These are phyloP conservation scores for Westerdykella sp. DNA, from an alignment of 2,329 filamentous ascomycete species.

Conservation along the genomic window DNA sequence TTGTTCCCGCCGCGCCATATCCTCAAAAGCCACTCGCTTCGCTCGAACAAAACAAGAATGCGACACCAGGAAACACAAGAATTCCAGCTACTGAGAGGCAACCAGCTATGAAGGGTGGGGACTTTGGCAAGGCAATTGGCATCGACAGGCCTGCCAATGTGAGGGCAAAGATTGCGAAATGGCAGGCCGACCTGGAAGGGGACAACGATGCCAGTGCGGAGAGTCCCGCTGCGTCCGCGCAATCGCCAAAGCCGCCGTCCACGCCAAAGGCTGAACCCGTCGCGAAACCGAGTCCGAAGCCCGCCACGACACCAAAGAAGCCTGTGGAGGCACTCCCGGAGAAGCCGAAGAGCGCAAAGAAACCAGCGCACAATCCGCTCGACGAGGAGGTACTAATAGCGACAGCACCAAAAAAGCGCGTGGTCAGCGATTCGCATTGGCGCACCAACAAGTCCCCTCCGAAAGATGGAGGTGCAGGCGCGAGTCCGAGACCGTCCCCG, in stretches of 20 bases:
- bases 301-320: slow-evolving; percentile 19
- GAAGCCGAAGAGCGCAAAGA: slow-evolving; percentile 28
- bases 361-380: slow-evolving; percentile 34
- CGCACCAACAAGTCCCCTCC: slow-evolving; percentile 47
- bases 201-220: slow-evolving; percentile 34
- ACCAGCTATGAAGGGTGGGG: slow-evolving; percentile 28
- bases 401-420: slow-evolving; percentile 77
- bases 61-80: slow-evolving; percentile 24
- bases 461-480: slow-evolving; percentile 16
- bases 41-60: slow-evolving; percentile 22
- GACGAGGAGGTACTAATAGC: slow-evolving; percentile 44
- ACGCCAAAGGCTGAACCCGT: slow-evolving; percentile 22
- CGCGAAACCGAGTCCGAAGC: slow-evolving; percentile 25
- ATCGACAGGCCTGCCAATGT: slow-evolving; percentile 47
- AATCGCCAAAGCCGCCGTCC: slow-evolving; percentile 14
- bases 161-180: slow-evolving; percentile 71
- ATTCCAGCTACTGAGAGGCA: slow-evolving; percentile 19
- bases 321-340: slow-evolving; percentile 22
- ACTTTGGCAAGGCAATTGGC: slow-evolving; percentile 38
- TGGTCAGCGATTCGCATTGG: slow-evolving; percentile 92
- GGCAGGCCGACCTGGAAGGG: slow-evolving; percentile 72
- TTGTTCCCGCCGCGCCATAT: slow-evolving; percentile 6
- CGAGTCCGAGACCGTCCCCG: slow-evolving; percentile 20
- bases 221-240: slow-evolving; percentile 8
- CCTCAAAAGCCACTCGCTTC: slow-evolving; percentile 8